Percentiles rank a stretch among this genome's conserved stretches.
Conservation (phyloP, 768 basidiomycete species). For the Trametes punicea region DNA sequence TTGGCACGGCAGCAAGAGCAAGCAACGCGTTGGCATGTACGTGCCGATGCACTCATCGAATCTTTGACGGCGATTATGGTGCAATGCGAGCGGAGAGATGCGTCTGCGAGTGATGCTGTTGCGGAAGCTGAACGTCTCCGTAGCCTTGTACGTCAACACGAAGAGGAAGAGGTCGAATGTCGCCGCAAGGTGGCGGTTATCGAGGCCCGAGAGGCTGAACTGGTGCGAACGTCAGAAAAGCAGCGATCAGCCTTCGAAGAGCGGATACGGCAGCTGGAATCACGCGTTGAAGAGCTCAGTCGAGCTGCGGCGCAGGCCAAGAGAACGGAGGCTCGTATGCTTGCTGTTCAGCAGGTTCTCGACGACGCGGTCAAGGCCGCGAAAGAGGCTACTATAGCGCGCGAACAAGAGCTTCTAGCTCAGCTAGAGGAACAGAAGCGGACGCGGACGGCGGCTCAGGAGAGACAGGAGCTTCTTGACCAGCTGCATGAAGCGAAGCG, state of each 20-base stretch:
- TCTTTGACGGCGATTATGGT: conserved; percentile 30
- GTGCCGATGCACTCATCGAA: conserved; percentile 30
- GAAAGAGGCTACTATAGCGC: background rate
- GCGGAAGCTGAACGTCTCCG: background rate
- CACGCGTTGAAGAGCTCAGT: background rate
- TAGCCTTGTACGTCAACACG: background rate
- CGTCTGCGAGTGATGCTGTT: conserved; percentile 1
- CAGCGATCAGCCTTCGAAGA: background rate
- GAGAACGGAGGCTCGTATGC: background rate
- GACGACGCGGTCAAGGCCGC: background rate
- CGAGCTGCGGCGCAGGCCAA: background rate
- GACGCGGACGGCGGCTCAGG: background rate
- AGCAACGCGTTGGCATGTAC: conserved; percentile 18
- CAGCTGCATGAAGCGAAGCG: conserved; percentile 2
- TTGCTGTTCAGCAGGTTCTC: background rate
- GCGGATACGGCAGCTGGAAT: background rate
- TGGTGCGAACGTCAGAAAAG: background rate
- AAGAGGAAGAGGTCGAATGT: background rate
- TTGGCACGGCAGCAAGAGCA: conserved; percentile 31
- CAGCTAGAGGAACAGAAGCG: conserved; percentile 5
- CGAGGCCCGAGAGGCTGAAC: background rate
- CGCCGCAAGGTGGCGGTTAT: background rate
- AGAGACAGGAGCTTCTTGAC: background rate
- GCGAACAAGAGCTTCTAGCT: conserved; percentile 4
- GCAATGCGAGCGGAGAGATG: conserved; percentile 23